phyloP scores from a whole-genome alignment of 305 asterid genomes.

The Nicotiana rustica region DNA sequence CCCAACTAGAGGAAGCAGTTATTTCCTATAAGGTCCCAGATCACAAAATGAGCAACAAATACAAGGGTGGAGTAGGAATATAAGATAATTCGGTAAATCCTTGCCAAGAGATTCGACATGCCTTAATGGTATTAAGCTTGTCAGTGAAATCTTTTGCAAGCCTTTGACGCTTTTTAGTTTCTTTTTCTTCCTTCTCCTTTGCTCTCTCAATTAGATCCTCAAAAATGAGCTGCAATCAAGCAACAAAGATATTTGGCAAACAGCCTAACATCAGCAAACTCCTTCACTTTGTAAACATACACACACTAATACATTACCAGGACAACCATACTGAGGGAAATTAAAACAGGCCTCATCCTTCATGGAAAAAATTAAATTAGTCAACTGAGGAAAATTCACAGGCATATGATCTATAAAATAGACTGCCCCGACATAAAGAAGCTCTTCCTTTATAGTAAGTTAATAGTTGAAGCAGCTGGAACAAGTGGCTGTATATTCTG shows the following conservation, averaged over 20 bases:
- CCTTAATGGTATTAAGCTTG: slow-evolving; percentile 74
- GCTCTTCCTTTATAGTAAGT: neutral
- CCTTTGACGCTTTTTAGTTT: slow-evolving; percentile 87
- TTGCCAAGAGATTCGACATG: slow-evolving; percentile 45
- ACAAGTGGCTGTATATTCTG: slow-evolving; percentile 8
- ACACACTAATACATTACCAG: slow-evolving; percentile 5
- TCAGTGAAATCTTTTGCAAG: slow-evolving; percentile 84
- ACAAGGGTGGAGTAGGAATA: slow-evolving; percentile 7
- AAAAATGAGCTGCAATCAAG: slow-evolving; percentile 69
- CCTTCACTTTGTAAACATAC: neutral
- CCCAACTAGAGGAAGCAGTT: slow-evolving; percentile 78
- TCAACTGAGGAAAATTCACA: slow-evolving; percentile 13
- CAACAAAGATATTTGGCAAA: slow-evolving; percentile 26
- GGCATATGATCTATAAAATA: neutral
- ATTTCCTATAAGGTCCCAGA: slow-evolving; percentile 62
- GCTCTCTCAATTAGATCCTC: slow-evolving; percentile 93
- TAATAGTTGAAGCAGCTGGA: neutral
- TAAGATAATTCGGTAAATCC: slow-evolving; percentile 22
- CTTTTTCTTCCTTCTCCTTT: slow-evolving; percentile 96
- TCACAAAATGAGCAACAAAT: slow-evolving; percentile 26
- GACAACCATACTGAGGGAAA: neutral
- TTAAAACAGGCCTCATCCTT: neutral
- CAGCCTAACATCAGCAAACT: neutral
- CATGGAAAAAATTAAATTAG: neutral
- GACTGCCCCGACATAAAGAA: neutral